These are phyloP conservation scores for Calocybe gangraenosa DNA, from an alignment of 768 basidiomycete genomes.

Conservation along the genomic window DNA sequence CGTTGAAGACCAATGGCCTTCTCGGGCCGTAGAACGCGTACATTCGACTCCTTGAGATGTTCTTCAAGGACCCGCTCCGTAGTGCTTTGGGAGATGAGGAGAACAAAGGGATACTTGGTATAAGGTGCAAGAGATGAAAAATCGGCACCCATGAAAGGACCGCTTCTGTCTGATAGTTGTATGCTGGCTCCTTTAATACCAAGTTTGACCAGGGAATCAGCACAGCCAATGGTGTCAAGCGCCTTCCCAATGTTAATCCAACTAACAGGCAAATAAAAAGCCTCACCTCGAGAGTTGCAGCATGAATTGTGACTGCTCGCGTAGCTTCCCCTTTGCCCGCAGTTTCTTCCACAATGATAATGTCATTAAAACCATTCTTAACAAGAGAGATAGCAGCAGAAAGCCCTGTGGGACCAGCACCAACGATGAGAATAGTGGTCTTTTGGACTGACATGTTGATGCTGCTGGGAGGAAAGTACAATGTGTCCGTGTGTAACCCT, in stretches of 20 bases:
- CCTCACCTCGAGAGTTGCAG: conserved; percentile 47
- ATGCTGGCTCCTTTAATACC: conserved; percentile 28
- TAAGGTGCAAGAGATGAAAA: conserved; percentile 31
- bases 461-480: too few relatives aligned
- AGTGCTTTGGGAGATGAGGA: conserved; percentile 38
- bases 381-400: conserved; percentile 41
- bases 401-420: conserved; percentile 47
- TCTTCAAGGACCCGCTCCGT: conserved; percentile 39
- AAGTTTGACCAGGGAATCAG: conserved; percentile 30
- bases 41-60: conserved; percentile 25
- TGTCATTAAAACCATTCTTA: conserved; percentile 35
- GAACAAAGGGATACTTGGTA: conserved; percentile 39
- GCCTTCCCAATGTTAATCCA: conserved; percentile 26
- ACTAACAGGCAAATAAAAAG: neutral
- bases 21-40: conserved; percentile 31
- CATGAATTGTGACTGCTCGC: conserved; percentile 44
- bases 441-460: conserved; percentile 18
- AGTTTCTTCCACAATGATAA: conserved; percentile 38
- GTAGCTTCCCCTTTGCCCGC: conserved; percentile 30
- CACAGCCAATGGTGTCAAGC: conserved; percentile 39
- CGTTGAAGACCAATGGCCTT: conserved; percentile 34
- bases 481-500: too few relatives aligned
- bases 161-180: conserved; percentile 25
- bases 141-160: conserved; percentile 23
- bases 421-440: conserved; percentile 45